Evolutionary conservation across 2,329 filamentous ascomycete species (phyloP).

Genomic region (Falciphora oryzae): DNA sequence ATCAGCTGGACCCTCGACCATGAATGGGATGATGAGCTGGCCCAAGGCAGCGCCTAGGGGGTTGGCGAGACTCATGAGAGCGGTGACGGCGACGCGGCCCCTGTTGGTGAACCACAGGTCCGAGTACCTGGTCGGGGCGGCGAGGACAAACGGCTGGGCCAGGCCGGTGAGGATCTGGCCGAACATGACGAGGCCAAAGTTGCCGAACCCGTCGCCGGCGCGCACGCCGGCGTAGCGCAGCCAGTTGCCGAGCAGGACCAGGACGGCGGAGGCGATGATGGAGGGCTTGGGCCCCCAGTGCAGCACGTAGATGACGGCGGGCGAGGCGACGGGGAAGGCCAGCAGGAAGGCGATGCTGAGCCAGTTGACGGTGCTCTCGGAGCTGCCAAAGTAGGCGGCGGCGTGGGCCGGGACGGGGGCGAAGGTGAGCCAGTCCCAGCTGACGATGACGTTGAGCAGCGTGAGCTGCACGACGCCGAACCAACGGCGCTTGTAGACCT

Average conservation of each 20-base stretch:
- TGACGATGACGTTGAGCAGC: constrained; percentile 85
- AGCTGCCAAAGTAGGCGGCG: constrained; percentile 68
- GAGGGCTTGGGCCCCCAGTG: constrained; percentile 75
- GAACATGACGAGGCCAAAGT: constrained; percentile 75
- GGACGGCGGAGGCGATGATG: constrained; percentile 65
- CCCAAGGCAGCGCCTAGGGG: constrained; percentile 85
- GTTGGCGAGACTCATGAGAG: constrained; percentile 78
- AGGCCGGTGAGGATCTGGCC: constrained; percentile 88
- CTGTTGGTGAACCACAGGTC: constrained; percentile 89
- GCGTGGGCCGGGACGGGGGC: constrained; percentile 73
- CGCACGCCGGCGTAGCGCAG: constrained; percentile 71
- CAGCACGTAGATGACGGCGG: constrained; percentile 68
- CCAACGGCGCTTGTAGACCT: constrained; percentile 75
- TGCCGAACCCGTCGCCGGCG: constrained; percentile 42
- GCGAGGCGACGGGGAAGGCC: constrained; percentile 68
- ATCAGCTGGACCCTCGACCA: constrained; percentile 56
- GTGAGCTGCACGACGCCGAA: constrained; percentile 80
- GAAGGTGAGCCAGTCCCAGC: constrained; percentile 97
- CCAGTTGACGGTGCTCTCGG: constrained; percentile 82
- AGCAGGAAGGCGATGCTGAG: constrained; percentile 84
- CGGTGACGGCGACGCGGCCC: constrained; percentile 82
- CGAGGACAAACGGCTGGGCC: constrained; percentile 86
- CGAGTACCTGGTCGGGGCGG: constrained; percentile 83
- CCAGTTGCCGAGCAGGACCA: constrained; percentile 85
- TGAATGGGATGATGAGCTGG: constrained; percentile 78